Conservation (phyloP, 345 rosid species). For the Populus alba region DNA sequence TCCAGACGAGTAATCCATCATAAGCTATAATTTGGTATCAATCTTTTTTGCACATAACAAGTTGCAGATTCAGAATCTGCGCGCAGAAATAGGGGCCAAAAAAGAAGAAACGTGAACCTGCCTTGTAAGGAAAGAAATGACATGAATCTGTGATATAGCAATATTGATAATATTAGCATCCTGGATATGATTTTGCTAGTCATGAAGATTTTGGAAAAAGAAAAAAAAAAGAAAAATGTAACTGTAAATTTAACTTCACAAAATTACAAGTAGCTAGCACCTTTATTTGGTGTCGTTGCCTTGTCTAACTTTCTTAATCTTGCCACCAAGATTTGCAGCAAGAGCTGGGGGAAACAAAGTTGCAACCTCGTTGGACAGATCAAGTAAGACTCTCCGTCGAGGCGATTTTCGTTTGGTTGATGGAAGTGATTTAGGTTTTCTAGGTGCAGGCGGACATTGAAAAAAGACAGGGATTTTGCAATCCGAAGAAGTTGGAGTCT, state of each 20-base stretch:
- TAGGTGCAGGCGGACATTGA: slow-evolving; percentile 67
- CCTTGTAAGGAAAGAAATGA: not conserved
- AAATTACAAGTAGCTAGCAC: not conserved
- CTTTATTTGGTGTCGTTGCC: slow-evolving; percentile 10
- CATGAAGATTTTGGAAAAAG: not conserved
- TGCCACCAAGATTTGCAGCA: slow-evolving; percentile 51
- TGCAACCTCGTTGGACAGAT: slow-evolving; percentile 65
- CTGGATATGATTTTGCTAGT: not conserved
- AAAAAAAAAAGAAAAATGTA: not conserved
- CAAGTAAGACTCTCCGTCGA: slow-evolving; percentile 32
- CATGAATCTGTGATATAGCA: not conserved
- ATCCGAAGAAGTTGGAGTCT: slow-evolving; percentile 61
- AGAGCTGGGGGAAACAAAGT: slow-evolving; percentile 53
- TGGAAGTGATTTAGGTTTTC: slow-evolving; percentile 53
- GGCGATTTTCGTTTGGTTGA: slow-evolving; percentile 40
- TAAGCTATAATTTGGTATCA: not conserved
- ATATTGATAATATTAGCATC: not conserved
- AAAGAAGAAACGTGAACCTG: not conserved
- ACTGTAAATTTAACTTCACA: not conserved
- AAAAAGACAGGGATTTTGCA: slow-evolving; percentile 33
- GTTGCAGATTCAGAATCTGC: not conserved
- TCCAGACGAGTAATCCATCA: too few species aligned
- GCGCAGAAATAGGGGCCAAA: not conserved
- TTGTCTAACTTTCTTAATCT: slow-evolving; percentile 56
- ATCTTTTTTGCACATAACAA: not conserved